phyloP scores from a whole-genome alignment of 352 stramenopile genomes.

The Blastocystis sp. region DNA sequence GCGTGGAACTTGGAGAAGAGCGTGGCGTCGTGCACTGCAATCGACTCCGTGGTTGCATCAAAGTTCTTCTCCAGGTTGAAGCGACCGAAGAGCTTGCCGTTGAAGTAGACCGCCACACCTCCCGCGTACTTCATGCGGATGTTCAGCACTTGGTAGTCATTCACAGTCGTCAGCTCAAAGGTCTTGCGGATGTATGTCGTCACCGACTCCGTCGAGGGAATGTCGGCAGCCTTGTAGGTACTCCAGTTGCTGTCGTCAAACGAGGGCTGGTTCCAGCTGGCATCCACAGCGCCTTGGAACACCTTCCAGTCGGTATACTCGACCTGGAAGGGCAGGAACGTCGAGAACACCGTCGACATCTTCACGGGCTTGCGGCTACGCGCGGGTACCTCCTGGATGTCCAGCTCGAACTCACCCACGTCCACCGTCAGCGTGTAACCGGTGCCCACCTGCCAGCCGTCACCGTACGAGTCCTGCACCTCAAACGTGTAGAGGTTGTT shows the following conservation, averaged over 20 bases:
- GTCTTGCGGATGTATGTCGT: not conserved
- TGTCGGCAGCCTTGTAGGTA: not conserved
- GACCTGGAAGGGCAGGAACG: not conserved
- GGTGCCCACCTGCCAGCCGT: not conserved
- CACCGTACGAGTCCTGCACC: not conserved
- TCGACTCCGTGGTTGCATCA: not conserved
- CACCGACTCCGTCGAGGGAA: not conserved
- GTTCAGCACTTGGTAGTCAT: constrained; percentile 1
- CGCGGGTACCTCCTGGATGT: not conserved
- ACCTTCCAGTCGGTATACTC: not conserved
- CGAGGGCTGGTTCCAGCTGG: not conserved
- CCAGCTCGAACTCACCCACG: not conserved
- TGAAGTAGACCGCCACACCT: constrained; percentile 22
- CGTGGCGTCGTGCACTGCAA: not conserved
- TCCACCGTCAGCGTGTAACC: not conserved
- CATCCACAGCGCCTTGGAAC: not conserved
- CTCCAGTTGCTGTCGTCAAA: not conserved
- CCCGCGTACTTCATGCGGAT: not conserved
- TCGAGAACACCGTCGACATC: not conserved
- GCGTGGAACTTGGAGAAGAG: not conserved
- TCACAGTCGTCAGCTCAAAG: not conserved
- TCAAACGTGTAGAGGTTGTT: not conserved
- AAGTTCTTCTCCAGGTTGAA: not conserved
- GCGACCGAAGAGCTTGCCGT: not conserved
- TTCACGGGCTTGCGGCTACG: not conserved